Base-by-base conservation (phyloP, 306 rosid genomes). In the Hippophae gyantsensis region DNA sequence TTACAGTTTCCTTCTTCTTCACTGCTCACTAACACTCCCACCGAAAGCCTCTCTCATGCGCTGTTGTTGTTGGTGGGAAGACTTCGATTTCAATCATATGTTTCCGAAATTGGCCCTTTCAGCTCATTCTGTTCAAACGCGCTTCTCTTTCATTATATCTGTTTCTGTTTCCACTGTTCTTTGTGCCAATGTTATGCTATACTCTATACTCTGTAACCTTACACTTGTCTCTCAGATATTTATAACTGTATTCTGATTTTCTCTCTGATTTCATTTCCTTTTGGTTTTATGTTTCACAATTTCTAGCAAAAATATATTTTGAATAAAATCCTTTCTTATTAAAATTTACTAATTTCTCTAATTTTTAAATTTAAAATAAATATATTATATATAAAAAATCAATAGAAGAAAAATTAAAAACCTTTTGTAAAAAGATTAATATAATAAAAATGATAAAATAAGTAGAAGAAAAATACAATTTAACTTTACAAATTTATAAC, bases 1-100 rank as follows among this genome's bases (percentile, higher is more conserved):
- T 10, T 47, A 26, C 42, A 51, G 73, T 58, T 76, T 58, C 71
- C 83, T 82, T 85, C 63, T 66, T 59, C 80, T 68, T 74, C 70
- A 74, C 82, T 73, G 32, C 78, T 80, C 32, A 43, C 46, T 54
- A 51, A 7, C 8, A 44, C 43, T 10, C 54, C 42, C 26, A 49
- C 41, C 8, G 42, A 32, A 51, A 61, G 18, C 53, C 47, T 52
- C 13, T 40, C 41, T 53, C 49, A 32, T 13, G 60, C 40, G 47
- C 40, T 13, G 66, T 38, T 23, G 63, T n/a, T 66, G 64, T 9
- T 57, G 14, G 8, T 48, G 40, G 50, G 2, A 57, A 43, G 63
- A 50, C 60, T 50, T 63, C 58, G 46, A 25, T 43, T 6, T 32
- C 71, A 10, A 3, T 0, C 51, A 32, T 2, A 32, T 32, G 38